These are phyloP conservation scores for Vigna trinervia DNA, from an alignment of 306 rosid genomes.

Conservation along the genomic window DNA sequence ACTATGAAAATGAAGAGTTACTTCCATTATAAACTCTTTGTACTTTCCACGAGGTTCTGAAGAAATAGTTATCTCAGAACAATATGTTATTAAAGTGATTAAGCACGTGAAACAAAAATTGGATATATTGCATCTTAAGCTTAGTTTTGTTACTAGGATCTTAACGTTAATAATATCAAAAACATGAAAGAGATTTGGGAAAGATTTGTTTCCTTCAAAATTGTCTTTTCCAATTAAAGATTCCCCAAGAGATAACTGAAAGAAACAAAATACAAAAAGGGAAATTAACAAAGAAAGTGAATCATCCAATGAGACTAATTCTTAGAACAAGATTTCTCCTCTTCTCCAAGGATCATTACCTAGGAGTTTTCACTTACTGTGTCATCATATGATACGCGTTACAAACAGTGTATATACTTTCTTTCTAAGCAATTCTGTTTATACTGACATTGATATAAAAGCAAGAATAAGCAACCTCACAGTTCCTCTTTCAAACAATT, in stretches of 20 bases:
- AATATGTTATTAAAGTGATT: not conserved
- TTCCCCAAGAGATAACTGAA: not conserved
- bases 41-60: not conserved
- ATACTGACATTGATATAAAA: slow-evolving; percentile 23
- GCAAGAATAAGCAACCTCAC: not conserved
- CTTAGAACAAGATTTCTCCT: slow-evolving; percentile 39
- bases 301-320: not conserved
- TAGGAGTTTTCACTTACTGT: slow-evolving; percentile 13
- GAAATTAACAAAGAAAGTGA: not conserved
- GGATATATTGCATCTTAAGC: not conserved
- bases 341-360: slow-evolving; percentile 40
- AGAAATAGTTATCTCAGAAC: not conserved
- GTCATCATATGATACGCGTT: slow-evolving; percentile 10
- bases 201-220: not conserved
- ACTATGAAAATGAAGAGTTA: too few relatives aligned
- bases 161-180: not conserved
- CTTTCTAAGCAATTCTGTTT: too few relatives aligned
- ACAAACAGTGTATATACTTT: too few relatives aligned
- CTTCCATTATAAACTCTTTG: not conserved
- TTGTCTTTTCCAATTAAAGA: not conserved
- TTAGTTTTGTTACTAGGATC: not conserved
- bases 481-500: slow-evolving; percentile 34
- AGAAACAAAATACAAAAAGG: not conserved
- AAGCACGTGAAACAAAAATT: not conserved
- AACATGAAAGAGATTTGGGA: not conserved